These are phyloP conservation scores for Candida wancherniae DNA, from an alignment of 805 yeast species.

Conservation along the genomic window DNA sequence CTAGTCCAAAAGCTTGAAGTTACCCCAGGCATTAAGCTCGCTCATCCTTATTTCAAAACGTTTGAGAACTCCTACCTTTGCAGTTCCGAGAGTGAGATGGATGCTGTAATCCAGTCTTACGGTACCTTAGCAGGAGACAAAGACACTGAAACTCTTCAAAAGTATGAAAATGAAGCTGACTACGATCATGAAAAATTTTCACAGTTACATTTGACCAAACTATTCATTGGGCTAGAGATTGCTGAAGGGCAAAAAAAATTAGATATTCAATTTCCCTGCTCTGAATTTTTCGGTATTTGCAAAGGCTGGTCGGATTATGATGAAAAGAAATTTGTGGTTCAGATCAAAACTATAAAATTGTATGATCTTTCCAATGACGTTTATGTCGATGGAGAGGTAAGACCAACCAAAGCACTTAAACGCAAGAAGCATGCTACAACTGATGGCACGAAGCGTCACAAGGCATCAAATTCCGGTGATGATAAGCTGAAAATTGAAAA, in stretches of 20 bases:
- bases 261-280: conserved; percentile 85
- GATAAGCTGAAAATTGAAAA: no score
- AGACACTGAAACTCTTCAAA: conserved; percentile 19
- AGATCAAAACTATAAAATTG: conserved; percentile 57
- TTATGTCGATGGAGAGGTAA: conserved; percentile 62
- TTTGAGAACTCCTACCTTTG: conserved; percentile 48
- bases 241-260: conserved; percentile 56
- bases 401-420: conserved; percentile 56
- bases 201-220: conserved; percentile 57
- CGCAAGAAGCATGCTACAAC: no score
- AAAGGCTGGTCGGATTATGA: conserved; percentile 67
- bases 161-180: conserved; percentile 10
- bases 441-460: no score
- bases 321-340: conserved; percentile 52
- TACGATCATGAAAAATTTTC: conserved; percentile 8
- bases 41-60: conserved; percentile 86
- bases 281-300: conserved; percentile 80
- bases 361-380: conserved; percentile 83
- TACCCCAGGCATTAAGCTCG: conserved; percentile 67
- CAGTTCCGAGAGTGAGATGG: conserved; percentile 43
- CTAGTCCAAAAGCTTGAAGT: conserved; percentile 81
- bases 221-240: conserved; percentile 74
- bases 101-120: conserved; percentile 54
- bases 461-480: no score
- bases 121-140: conserved; percentile 57